A percentile compares a stretch with the other conserved stretches of the same genome.
Evolutionary conservation across 306 rosid genomes (phyloP).

Genomic region (Betula pendula): DNA sequence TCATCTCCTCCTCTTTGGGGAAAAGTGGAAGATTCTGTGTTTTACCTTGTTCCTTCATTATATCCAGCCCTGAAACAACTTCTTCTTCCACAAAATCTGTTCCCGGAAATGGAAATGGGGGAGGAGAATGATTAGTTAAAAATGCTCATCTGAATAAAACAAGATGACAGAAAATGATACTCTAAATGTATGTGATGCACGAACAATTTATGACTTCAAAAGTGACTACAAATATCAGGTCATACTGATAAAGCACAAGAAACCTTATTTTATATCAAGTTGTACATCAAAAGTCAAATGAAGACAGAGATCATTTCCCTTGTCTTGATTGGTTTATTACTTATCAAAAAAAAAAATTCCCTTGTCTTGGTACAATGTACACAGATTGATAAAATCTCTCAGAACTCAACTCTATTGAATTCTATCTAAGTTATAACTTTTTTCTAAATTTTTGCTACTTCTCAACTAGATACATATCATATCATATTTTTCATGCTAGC

Average conservation of each 20-base stretch:
- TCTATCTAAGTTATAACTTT: background rate
- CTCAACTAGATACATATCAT: background rate
- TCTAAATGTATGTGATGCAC: background rate
- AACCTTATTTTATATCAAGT: background rate
- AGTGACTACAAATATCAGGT: background rate
- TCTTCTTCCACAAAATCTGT: conserved; percentile 67
- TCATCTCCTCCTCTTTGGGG: conserved; percentile 81
- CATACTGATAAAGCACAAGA: background rate
- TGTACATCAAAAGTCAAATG: background rate
- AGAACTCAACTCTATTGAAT: background rate
- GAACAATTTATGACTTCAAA: background rate
- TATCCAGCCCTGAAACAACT: conserved; percentile 32
- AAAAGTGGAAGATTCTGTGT: conserved; percentile 40
- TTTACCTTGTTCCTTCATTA: conserved; percentile 41
- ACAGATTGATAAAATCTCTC: background rate
- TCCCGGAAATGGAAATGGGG: background rate
- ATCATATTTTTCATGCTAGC: background rate
- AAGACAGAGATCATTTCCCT: background rate
- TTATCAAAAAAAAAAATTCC: too few relatives aligned
- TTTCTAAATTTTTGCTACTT: background rate
- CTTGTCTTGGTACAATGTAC: background rate
- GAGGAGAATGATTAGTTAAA: background rate
- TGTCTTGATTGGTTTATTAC: too few relatives aligned
- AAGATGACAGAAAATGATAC: background rate
- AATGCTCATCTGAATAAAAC: background rate